Conservation (phyloP, 1,139 yeast genomes). For the Taphrina populina region DNA sequence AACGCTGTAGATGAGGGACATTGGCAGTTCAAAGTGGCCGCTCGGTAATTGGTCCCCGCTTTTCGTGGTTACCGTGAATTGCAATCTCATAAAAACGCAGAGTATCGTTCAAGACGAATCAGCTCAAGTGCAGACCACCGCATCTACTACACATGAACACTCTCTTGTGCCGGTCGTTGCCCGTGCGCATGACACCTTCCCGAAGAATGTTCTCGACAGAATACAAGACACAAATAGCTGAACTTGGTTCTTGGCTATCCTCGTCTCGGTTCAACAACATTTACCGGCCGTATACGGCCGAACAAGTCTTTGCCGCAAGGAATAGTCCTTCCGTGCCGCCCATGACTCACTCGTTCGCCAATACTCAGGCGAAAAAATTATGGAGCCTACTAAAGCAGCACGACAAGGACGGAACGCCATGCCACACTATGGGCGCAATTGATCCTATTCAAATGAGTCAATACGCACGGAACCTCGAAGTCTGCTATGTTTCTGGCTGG, state of each 20-base stretch:
- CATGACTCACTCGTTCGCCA: constrained; percentile 53
- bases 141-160: background rate
- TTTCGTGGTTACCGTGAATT: too few relatives aligned
- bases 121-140: too few relatives aligned
- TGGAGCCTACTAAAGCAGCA: constrained; percentile 51
- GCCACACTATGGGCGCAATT: constrained; percentile 60
- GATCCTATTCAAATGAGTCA: constrained; percentile 66
- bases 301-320: constrained; percentile 55
- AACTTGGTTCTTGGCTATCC: constrained; percentile 56
- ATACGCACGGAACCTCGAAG: constrained; percentile 53
- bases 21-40: too few relatives aligned
- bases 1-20: too few relatives aligned
- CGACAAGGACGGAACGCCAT: constrained; percentile 51
- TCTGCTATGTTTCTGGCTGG: constrained; percentile 64
- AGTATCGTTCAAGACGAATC: too few relatives aligned
- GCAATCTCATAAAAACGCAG: too few relatives aligned
- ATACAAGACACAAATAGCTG: constrained; percentile 41
- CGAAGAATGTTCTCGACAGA: constrained; percentile 25
- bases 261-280: constrained; percentile 54
- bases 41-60: too few relatives aligned
- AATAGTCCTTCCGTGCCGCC: constrained; percentile 50
- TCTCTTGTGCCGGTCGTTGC: background rate
- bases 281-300: constrained; percentile 56
- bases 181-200: background rate
- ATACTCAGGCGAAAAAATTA: constrained; percentile 54